Evolutionary conservation across 257 asterid genomes (phyloP).

Genomic region (Nicotiana benthamiana): DNA sequence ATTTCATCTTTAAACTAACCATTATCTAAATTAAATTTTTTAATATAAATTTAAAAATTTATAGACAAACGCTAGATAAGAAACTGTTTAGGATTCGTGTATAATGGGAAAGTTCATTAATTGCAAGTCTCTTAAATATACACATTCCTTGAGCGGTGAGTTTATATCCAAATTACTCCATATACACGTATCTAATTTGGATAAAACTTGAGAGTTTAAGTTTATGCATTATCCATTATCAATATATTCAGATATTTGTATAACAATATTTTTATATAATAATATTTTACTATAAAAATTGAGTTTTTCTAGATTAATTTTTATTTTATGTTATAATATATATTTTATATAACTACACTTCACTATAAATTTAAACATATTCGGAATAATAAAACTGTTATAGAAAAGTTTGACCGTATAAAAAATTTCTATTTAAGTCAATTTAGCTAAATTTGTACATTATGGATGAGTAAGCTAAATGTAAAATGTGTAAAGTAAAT

Average conservation of each 20-base stretch:
- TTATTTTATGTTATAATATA: no score
- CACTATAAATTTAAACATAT: no score
- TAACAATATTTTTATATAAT: no score
- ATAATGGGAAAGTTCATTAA: neutral
- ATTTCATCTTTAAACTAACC: no score
- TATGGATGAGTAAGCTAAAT: neutral
- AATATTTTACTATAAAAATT: no score
- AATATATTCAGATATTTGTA: no score
- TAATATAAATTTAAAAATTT: no score
- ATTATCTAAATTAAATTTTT: no score
- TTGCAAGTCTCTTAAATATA: neutral
- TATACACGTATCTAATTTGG: neutral
- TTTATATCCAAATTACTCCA: neutral
- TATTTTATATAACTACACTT: no score
- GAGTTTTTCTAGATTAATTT: no score
- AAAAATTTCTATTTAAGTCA: neutral
- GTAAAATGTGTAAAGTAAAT: neutral
- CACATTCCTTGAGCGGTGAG: neutral
- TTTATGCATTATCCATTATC: neutral
- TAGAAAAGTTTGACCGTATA: neutral
- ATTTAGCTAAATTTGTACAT: neutral
- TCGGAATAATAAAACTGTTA: no score
- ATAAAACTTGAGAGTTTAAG: neutral
- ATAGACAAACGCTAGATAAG: no score
- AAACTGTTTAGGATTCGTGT: neutral